Evolutionary conservation across 2,329 filamentous ascomycete species (phyloP), one percentile per base, ranked within the genome.

Genomic region (Botrytis pseudocinerea): DNA sequence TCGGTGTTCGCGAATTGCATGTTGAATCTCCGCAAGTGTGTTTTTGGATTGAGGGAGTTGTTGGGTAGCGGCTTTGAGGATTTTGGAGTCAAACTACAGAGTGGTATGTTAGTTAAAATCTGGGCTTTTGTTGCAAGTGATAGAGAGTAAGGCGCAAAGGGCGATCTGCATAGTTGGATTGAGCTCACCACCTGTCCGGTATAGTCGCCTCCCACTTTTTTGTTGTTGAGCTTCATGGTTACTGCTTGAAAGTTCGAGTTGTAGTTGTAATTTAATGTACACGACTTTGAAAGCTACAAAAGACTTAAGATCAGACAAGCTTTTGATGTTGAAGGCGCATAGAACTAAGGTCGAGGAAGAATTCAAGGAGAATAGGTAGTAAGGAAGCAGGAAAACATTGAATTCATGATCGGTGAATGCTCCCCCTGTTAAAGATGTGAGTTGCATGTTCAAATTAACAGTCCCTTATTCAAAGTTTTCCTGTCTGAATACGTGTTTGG

Each of bases 401-500:
- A 40, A 40, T 9, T 54, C 10, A 20, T 22, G 48, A 28, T 25
- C 9, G 38, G 16, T 40, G 16, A 54, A 42, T 54, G 6, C 28
- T 32, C n/a, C n/a, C 1, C 4, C 9, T 57, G 6, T 65, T 65
- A 3, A 42, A 64, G 62, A 35, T 48, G 4, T 65, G 10, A 48
- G 32, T 35, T 9, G 20, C 4, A 18, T 28, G 4, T 18, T 32
- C 7, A n/a, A 32, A 32, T 16, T 57, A 14, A 28, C 28, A 9
- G 18, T 57, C 8, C 51, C n/a, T 54, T 18, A 18, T 57, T 28
- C n/a, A 18, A 28, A 18, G 2, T 32, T 9, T 18, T 18, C n/a
- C 4, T 32, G 0, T 28, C n/a, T 57, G n/a, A 4, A 28, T 32
- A 32, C 14, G 4, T 54, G 1, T 28, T 42, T 0, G 1, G 38